phyloP scores from a whole-genome alignment of 805 yeast genomes.

The Spathaspora girioi region DNA sequence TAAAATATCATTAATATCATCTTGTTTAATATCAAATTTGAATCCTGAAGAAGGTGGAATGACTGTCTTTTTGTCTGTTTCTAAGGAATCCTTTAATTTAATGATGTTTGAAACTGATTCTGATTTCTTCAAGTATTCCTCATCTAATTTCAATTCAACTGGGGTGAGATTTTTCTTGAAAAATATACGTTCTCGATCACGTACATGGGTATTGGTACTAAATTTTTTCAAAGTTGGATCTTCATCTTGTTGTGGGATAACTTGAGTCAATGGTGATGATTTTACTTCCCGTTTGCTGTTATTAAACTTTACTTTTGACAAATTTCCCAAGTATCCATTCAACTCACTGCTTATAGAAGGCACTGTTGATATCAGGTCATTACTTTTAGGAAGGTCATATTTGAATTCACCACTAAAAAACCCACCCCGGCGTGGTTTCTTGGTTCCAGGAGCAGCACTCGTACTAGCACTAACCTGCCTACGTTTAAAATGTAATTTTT shows the following conservation, averaged over 20 bases:
- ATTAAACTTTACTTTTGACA: constrained; percentile 30
- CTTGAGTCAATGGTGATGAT: not conserved
- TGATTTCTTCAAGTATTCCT: constrained; percentile 22
- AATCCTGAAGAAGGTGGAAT: constrained; percentile 34
- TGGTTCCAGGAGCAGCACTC: constrained; percentile 7
- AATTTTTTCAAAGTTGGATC: constrained; percentile 8
- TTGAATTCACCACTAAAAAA: constrained; percentile 33
- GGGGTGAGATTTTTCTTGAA: not conserved
- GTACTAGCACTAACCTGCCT: constrained; percentile 1
- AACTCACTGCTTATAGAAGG: constrained; percentile 12
- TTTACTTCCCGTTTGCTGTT: constrained; percentile 2
- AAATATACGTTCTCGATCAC: constrained; percentile 5
- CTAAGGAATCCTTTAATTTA: constrained; percentile 23
- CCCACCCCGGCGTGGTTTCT: constrained; percentile 16
- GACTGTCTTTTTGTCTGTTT: not conserved
- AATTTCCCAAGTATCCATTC: constrained; percentile 32
- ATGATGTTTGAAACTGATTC: constrained; percentile 26
- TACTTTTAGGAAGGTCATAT: constrained; percentile 22
- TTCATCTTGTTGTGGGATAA: constrained; percentile 7
- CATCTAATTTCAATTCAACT: constrained; percentile 8
- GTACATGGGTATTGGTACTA: constrained; percentile 4
- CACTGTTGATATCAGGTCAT: not conserved
- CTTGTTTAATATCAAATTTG: constrained; percentile 29
- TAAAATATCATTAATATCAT: constrained; percentile 22
- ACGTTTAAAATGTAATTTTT: constrained; percentile 22